Conservation (phyloP, 2,329 filamentous ascomycete species). For the Colletotrichum sp. region DNA sequence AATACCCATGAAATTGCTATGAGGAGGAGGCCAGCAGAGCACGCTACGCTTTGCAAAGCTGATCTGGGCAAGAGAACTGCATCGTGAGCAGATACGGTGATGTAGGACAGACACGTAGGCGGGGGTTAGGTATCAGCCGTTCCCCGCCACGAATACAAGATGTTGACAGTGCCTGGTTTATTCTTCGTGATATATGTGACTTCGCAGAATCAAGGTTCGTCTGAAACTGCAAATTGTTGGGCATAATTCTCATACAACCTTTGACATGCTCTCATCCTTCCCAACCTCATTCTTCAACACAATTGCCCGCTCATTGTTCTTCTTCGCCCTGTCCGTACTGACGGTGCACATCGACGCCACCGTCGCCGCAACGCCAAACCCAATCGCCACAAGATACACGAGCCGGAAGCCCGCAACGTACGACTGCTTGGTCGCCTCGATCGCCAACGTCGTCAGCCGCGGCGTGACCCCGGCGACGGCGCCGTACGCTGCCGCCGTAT, state of each 20-base stretch:
- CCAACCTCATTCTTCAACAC: constrained; percentile 29
- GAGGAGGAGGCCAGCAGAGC: not conserved
- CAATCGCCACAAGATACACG: constrained; percentile 39
- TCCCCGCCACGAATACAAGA: not conserved
- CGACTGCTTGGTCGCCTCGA: constrained; percentile 31
- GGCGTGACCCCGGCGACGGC: constrained; percentile 31
- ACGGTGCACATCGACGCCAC: constrained; percentile 34
- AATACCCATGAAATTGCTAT: constrained; percentile 10
- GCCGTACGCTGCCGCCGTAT: constrained; percentile 36
- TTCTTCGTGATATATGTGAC: not conserved
- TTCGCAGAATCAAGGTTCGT: not conserved
- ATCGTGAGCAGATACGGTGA: not conserved
- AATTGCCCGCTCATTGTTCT: constrained; percentile 31
- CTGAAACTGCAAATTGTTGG: not conserved
- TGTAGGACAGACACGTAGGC: not conserved
- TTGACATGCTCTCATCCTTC: not conserved
- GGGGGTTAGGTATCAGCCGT: not conserved
- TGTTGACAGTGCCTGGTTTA: not conserved
- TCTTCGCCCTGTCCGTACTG: constrained; percentile 34
- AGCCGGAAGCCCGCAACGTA: constrained; percentile 39
- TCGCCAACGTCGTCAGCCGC: constrained; percentile 27
- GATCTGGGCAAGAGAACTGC: not conserved
- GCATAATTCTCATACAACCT: not conserved
- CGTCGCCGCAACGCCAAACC: constrained; percentile 35
- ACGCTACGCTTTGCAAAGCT: not conserved